Conservation (phyloP, 805 yeast species). For the Yarrowia bubula region DNA sequence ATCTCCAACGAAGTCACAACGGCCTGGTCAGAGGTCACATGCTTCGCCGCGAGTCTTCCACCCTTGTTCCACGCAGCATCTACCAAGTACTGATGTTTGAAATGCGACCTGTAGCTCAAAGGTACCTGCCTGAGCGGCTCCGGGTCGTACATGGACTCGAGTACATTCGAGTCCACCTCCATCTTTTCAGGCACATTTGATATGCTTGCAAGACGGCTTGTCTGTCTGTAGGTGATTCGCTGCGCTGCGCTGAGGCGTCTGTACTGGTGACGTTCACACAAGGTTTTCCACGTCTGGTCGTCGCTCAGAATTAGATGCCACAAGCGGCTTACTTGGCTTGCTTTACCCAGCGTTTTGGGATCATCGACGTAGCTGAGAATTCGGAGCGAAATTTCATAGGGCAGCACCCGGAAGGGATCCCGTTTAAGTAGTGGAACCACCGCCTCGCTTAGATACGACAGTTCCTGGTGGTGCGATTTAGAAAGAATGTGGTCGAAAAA, state of each 20-base stretch:
- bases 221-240: slow-evolving; percentile 18
- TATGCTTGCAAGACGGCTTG: slow-evolving; percentile 8
- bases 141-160: slow-evolving; percentile 40
- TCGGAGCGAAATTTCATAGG: slow-evolving; percentile 77
- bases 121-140: slow-evolving; percentile 37
- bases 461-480: slow-evolving; percentile 27
- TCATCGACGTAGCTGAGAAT: slow-evolving; percentile 85
- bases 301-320: slow-evolving; percentile 56
- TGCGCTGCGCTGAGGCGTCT: slow-evolving; percentile 40
- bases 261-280: slow-evolving; percentile 42
- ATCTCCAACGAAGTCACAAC: slow-evolving; percentile 44
- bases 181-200: slow-evolving; percentile 14
- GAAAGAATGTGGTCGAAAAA: slow-evolving; percentile 4
- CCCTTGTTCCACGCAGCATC: slow-evolving; percentile 44
- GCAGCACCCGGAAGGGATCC: slow-evolving; percentile 53
- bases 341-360: slow-evolving; percentile 76
- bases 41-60: slow-evolving; percentile 44
- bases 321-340: slow-evolving; percentile 83
- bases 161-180: slow-evolving; percentile 30
- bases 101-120: slow-evolving; percentile 41
- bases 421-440: slow-evolving; percentile 42
- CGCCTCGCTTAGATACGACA: slow-evolving; percentile 34
- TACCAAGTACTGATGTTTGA: slow-evolving; percentile 43
- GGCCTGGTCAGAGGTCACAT: slow-evolving; percentile 40
- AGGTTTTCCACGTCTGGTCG: slow-evolving; percentile 45